Percentiles rank a stretch among this genome's conserved stretches.
These are phyloP conservation scores for Rhizopus stolonifer DNA, from an alignment of 371 early-diverging fungal species.

Conservation along the genomic window DNA sequence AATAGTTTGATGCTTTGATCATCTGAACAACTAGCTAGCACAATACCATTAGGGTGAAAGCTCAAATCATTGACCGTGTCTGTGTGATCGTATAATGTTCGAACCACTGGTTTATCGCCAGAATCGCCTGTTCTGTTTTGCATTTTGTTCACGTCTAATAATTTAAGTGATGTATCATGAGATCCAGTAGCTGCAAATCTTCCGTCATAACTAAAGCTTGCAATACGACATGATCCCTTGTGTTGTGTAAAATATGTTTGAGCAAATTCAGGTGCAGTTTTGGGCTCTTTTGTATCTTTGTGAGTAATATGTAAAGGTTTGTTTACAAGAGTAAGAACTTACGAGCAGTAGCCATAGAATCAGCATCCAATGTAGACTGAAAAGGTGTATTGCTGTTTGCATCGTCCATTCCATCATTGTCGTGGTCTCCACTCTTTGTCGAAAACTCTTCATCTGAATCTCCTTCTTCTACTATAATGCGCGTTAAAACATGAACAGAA, in stretches of 20 bases:
- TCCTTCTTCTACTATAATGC: conserved; percentile 32
- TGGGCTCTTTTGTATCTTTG: conserved; percentile 19
- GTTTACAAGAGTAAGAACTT: conserved; percentile 6
- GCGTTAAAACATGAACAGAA: background rate
- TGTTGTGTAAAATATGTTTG: conserved; percentile 60
- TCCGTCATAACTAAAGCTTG: conserved; percentile 59
- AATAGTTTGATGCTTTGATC: conserved; percentile 86
- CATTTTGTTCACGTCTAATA: conserved; percentile 83
- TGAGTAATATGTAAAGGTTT: background rate
- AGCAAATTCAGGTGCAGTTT: conserved; percentile 47
- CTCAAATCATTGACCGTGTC: conserved; percentile 81
- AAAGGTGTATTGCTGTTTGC: background rate
- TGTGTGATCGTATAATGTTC: conserved; percentile 86
- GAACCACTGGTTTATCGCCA: conserved; percentile 79
- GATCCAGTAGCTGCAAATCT: conserved; percentile 90
- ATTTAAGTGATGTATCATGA: conserved; percentile 83
- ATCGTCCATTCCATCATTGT: background rate
- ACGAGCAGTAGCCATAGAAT: conserved; percentile 34
- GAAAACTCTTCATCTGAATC: conserved; percentile 42
- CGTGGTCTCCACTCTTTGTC: conserved; percentile 28
- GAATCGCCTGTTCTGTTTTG: conserved; percentile 60
- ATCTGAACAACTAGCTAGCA: conserved; percentile 86
- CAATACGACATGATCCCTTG: conserved; percentile 51
- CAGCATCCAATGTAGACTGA: conserved; percentile 31
- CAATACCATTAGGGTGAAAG: conserved; percentile 91